phyloP scores from a whole-genome alignment of 192 early-diverging fungal genomes.

The Rhizophlyctis rosea region DNA sequence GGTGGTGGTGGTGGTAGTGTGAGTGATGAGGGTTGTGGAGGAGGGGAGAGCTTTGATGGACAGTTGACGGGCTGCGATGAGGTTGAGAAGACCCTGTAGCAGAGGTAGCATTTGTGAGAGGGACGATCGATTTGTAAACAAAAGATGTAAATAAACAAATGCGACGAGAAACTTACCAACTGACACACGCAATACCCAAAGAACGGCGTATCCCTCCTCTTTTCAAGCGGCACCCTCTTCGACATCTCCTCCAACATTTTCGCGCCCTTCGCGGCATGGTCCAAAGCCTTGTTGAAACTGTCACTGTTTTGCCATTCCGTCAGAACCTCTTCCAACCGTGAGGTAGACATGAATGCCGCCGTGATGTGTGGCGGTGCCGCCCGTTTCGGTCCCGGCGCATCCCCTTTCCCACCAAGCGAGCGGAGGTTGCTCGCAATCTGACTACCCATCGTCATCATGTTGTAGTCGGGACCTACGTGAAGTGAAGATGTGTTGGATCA shows the following conservation, averaged over 20 bases:
- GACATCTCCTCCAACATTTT: slow-evolving; percentile 23
- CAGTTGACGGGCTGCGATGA: slow-evolving; percentile 28
- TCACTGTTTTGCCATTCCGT: slow-evolving; percentile 18
- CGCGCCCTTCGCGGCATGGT: slow-evolving; percentile 18
- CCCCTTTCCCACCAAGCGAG: not conserved
- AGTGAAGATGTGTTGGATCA: not conserved
- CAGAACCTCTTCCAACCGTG: slow-evolving; percentile 26
- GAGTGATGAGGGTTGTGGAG: slow-evolving; percentile 7
- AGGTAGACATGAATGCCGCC: slow-evolving; percentile 8
- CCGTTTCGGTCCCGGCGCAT: not conserved
- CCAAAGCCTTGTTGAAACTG: slow-evolving; percentile 21
- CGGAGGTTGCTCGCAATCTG: slow-evolving; percentile 18
- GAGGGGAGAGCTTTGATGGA: slow-evolving; percentile 6
- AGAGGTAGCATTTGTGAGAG: not conserved
- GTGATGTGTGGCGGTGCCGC: slow-evolving; percentile 17
- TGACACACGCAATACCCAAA: slow-evolving; percentile 34
- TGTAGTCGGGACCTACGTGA: slow-evolving; percentile 18
- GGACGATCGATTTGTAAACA: no score
- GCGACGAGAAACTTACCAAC: slow-evolving; percentile 12
- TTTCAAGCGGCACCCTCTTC: not conserved
- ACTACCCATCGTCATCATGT: slow-evolving; percentile 32
- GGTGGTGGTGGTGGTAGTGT: slow-evolving; percentile 8
- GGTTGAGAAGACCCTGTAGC: slow-evolving; percentile 22
- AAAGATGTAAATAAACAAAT: no score
- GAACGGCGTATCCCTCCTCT: slow-evolving; percentile 27